phyloP scores from a whole-genome alignment of 2,329 filamentous ascomycete species.

The Penicillium sp. region DNA sequence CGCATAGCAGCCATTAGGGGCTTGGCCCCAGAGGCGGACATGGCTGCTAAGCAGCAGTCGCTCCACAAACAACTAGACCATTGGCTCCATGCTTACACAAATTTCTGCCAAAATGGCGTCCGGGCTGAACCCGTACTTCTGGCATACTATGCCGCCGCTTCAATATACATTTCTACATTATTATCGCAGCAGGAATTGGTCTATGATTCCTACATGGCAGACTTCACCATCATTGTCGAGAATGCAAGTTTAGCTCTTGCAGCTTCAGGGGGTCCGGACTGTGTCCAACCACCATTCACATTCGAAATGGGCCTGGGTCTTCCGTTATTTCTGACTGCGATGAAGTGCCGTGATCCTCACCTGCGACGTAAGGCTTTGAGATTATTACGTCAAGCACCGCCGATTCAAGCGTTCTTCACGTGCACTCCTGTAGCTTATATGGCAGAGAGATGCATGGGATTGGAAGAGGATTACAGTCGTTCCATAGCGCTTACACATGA shows the following conservation, averaged over 20 bases:
- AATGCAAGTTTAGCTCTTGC: slow-evolving; percentile 5
- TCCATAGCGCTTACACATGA: not conserved
- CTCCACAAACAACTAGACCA: not conserved
- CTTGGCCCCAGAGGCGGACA: not conserved
- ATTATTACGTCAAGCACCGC: slow-evolving; percentile 20
- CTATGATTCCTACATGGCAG: slow-evolving; percentile 16
- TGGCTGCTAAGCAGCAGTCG: not conserved
- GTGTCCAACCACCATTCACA: slow-evolving; percentile 15
- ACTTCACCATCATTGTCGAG: slow-evolving; percentile 12
- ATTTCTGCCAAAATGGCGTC: not conserved
- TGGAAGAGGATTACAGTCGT: slow-evolving; percentile 17
- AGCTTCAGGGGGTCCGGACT: slow-evolving; percentile 1
- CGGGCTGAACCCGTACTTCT: slow-evolving; percentile 14
- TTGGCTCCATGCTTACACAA: not conserved
- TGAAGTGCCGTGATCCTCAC: slow-evolving; percentile 24
- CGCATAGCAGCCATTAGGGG: not conserved
- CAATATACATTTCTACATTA: slow-evolving; percentile 13
- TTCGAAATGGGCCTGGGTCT: slow-evolving; percentile 24
- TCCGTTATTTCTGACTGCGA: slow-evolving; percentile 20
- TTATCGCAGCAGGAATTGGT: slow-evolving; percentile 12
- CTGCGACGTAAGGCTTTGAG: slow-evolving; percentile 24
- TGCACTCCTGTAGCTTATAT: slow-evolving; percentile 17
- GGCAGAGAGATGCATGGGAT: slow-evolving; percentile 15
- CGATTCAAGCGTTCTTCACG: slow-evolving; percentile 27
- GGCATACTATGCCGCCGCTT: slow-evolving; percentile 7